Evolutionary conservation across 1,284 basidiomycete genomes (phyloP).

Genomic region (Puccinia horiana): DNA sequence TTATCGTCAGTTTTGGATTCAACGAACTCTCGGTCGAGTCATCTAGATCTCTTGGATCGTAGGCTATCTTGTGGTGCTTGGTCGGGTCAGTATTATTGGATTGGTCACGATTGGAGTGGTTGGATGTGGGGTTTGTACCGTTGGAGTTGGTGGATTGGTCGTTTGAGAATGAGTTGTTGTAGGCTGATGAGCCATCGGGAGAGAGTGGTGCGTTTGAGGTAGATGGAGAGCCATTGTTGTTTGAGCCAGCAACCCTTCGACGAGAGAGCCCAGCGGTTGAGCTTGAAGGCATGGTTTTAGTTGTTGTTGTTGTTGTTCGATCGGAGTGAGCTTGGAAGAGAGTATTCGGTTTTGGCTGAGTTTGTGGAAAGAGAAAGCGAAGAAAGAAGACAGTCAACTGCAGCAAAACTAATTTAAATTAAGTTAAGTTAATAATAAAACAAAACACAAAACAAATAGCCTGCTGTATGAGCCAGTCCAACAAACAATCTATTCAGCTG

Average conservation of each 20-base stretch:
- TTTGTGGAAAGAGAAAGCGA: too few relatives aligned
- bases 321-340: too few relatives aligned
- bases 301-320: not conserved
- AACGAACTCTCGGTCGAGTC: slow-evolving; percentile 71
- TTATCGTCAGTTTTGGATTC: slow-evolving; percentile 83
- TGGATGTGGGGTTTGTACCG: slow-evolving; percentile 48
- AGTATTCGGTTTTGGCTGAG: too few relatives aligned
- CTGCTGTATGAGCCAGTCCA: too few relatives aligned
- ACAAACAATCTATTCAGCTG: too few relatives aligned
- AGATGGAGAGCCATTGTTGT: slow-evolving; percentile 48
- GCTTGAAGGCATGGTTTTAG: slow-evolving; percentile 52
- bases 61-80: slow-evolving; percentile 72
- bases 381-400: too few relatives aligned
- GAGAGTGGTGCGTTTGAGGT: slow-evolving; percentile 24
- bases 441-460: too few relatives aligned
- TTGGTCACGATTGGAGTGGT: slow-evolving; percentile 29
- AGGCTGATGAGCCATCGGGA: slow-evolving; percentile 40
- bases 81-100: slow-evolving; percentile 49
- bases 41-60: slow-evolving; percentile 86
- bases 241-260: slow-evolving; percentile 57
- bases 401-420: too few relatives aligned
- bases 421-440: too few relatives aligned
- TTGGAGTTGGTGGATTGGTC: slow-evolving; percentile 10
- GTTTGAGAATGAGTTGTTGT: not conserved
- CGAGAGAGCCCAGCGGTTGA: slow-evolving; percentile 59